Conservation (phyloP, 495 filamentous ascomycete species). For the Xylaria sp. region DNA sequence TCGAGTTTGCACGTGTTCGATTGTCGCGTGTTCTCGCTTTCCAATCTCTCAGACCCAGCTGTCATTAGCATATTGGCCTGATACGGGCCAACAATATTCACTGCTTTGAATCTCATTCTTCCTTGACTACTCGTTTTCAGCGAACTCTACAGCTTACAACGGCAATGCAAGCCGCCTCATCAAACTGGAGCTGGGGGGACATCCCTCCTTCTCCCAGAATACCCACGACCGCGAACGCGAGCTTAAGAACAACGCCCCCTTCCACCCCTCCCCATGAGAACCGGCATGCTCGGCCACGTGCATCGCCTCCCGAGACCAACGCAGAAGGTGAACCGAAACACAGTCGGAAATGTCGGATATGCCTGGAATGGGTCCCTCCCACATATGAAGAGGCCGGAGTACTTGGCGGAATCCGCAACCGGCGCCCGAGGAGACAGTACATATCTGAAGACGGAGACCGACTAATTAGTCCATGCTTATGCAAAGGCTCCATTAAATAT, state of each 20-base stretch:
- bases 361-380: slow-evolving; percentile 81
- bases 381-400: slow-evolving; percentile 71
- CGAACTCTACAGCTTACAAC: slow-evolving; percentile 3
- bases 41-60: not conserved
- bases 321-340: slow-evolving; percentile 38
- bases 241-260: slow-evolving; percentile 10
- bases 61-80: not conserved
- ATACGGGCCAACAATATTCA: not conserved
- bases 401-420: slow-evolving; percentile 68
- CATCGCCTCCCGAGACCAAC: slow-evolving; percentile 29
- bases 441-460: slow-evolving; percentile 78
- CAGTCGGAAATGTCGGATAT: slow-evolving; percentile 84
- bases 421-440: slow-evolving; percentile 69
- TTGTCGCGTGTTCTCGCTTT: not conserved
- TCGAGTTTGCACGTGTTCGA: slow-evolving; percentile 25
- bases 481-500: slow-evolving; percentile 90
- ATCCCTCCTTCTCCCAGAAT: slow-evolving; percentile 1
- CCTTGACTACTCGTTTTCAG: not conserved
- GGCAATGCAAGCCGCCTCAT: slow-evolving; percentile 22
- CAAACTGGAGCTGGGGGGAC: slow-evolving; percentile 18
- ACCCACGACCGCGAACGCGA: slow-evolving; percentile 14
- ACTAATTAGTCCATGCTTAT: slow-evolving; percentile 90
- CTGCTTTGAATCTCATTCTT: slow-evolving; percentile 1
- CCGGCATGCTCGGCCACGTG: slow-evolving; percentile 22
- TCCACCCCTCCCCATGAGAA: slow-evolving; percentile 29